A percentile compares a stretch with the other conserved stretches of the same genome.
Evolutionary conservation across 148 eudicot species (phyloP).

Genomic region (Euryodendron excelsum): DNA sequence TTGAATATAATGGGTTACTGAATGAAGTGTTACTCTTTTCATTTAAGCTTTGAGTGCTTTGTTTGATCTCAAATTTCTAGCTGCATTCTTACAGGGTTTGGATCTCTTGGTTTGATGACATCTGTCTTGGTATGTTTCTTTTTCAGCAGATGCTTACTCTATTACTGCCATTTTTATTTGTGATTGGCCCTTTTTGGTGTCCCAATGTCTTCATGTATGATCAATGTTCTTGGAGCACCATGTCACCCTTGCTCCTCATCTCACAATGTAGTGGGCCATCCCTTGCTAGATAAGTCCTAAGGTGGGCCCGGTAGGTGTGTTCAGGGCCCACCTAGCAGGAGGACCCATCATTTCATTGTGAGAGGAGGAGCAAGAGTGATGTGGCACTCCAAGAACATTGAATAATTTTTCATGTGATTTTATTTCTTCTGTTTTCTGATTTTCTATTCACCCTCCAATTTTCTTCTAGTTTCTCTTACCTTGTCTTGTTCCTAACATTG

Average conservation of each 20-base stretch:
- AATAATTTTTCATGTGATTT: neutral
- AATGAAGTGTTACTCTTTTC: neutral
- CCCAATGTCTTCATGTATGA: too few species aligned
- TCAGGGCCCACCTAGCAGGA: too few species aligned
- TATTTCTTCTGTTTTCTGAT: neutral
- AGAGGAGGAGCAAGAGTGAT: too few species aligned
- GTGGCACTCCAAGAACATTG: too few species aligned
- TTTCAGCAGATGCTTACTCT: neutral
- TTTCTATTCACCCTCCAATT: neutral
- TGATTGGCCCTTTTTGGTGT: neutral
- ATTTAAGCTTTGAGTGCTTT: neutral
- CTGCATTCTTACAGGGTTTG: conserved; percentile 52
- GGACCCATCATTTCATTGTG: too few species aligned
- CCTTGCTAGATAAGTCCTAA: too few species aligned
- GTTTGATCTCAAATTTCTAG: neutral
- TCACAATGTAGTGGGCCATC: too few species aligned
- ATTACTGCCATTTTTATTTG: neutral
- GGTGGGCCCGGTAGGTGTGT: too few species aligned
- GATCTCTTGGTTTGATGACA: conserved; percentile 82
- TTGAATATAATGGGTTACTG: too few species aligned
- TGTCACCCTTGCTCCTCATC: too few species aligned
- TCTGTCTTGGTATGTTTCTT: conserved; percentile 60
- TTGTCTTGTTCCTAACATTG: neutral
- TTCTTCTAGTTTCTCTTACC: neutral
- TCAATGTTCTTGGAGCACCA: too few species aligned